Base-by-base conservation (phyloP, 78 protist species). In the Guillardia theta region DNA sequence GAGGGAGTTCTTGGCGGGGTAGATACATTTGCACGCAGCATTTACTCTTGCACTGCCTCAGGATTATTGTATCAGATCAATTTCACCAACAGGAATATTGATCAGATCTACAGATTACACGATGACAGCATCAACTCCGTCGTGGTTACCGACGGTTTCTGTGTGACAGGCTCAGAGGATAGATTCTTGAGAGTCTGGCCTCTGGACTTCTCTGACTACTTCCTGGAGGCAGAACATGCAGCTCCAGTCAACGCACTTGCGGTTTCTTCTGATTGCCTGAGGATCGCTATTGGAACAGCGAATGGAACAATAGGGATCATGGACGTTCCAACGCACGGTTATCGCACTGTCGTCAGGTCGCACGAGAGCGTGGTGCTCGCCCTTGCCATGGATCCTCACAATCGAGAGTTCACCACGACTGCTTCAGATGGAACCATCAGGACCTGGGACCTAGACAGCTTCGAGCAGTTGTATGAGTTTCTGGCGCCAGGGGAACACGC, bases 181-280 rank as follows among this genome's bases (percentile, higher is more conserved):
- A 21, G 53, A 39, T 39, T 92, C 58, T 43, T 92, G 83, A 77
- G 94, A 15, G 94, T 92, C 27, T 92, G 94, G 94, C 94, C 94
- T 37, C 94, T 92, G 30, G 94, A 92, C 83, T 92, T 92, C 83
- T 39, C 50, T 24, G 94, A 92, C 54, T 92, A n/a, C 53, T 62
- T 92, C 94, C 58, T 92, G 46, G 87, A 92, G 53, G 94, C 94
- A 12, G 54, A 43, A 83, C 94, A 62, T 53, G 83, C 33, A 3
- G 77, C 46, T 21, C 43, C 37, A 0, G 64, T 87, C 64, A 24
- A 39, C 30, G 64, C 64, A 12, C 64, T 54, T 30, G 6, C 64
- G 36, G 94, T 41, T 33, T 62, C 83, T 10, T 21, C 62, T 27
- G 87, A 92, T 53, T 54, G 87, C 83, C 83, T 54, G 36, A 46